Evolutionary conservation across 1,284 basidiomycete species (phyloP).

Genomic region (Ustilago xerochloae): DNA sequence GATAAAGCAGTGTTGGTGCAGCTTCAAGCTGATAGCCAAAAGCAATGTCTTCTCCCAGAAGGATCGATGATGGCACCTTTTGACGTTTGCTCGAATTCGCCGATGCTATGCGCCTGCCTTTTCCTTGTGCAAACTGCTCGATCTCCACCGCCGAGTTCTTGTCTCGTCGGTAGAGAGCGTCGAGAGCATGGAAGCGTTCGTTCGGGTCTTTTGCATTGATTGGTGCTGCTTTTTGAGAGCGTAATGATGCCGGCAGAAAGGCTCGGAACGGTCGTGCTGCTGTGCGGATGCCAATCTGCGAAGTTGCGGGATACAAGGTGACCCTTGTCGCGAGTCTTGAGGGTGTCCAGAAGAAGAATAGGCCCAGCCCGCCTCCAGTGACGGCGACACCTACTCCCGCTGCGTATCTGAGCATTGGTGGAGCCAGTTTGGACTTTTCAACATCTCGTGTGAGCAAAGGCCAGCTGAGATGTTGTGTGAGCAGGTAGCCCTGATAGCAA

Average conservation of each 20-base stretch:
- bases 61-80: constrained; percentile 40
- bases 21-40: constrained; percentile 51
- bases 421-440: constrained; percentile 43
- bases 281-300: constrained; percentile 34
- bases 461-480: constrained; percentile 50
- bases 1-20: constrained; percentile 32
- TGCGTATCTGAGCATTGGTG: constrained; percentile 35
- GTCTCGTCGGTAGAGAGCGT: constrained; percentile 34
- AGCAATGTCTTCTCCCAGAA: constrained; percentile 36
- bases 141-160: constrained; percentile 41
- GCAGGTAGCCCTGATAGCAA: constrained; percentile 45
- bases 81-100: constrained; percentile 16
- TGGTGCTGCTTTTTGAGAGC: constrained; percentile 19
- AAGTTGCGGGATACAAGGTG: constrained; percentile 45
- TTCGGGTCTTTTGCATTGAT: constrained; percentile 25
- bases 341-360: constrained; percentile 52
- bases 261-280: constrained; percentile 26
- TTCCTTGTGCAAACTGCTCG: constrained; percentile 31
- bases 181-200: constrained; percentile 36
- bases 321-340: constrained; percentile 45
- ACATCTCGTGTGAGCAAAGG: constrained; percentile 39
- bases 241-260: constrained; percentile 33
- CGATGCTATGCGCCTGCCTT: constrained; percentile 22
- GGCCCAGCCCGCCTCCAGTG: constrained; percentile 22
- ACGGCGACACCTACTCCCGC: constrained; percentile 19